Evolutionary conservation across 2,329 filamentous ascomycete species (phyloP).

Genomic region (Pyrenochaeta sp.): DNA sequence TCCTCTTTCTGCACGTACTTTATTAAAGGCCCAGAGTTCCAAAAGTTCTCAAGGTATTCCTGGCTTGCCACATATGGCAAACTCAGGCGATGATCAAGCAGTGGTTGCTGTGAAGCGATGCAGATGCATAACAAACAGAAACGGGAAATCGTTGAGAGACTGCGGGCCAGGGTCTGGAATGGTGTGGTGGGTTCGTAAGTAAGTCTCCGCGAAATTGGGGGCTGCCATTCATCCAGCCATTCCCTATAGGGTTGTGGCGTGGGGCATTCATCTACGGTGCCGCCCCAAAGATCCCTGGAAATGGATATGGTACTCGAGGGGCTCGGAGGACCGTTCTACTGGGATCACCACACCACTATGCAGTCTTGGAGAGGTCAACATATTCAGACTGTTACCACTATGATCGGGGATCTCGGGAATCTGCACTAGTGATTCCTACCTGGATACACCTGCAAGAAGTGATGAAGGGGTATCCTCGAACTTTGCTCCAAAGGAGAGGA

Average conservation of each 20-base stretch:
- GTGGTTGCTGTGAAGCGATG: conserved; percentile 4
- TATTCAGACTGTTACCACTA: conserved; percentile 13
- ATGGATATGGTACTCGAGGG: conserved; percentile 13
- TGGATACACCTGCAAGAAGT: conserved; percentile 6
- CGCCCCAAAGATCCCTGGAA: conserved; percentile 25
- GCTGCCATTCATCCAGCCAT: conserved; percentile 21
- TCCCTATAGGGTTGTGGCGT: conserved; percentile 17
- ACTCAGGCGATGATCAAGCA: background rate
- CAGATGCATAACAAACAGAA: conserved; percentile 23
- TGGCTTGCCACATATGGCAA: background rate
- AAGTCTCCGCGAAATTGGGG: conserved; percentile 9
- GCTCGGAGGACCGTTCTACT: conserved; percentile 23
- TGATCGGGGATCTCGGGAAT: conserved; percentile 25
- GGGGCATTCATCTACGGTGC: conserved; percentile 19
- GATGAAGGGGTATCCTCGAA: background rate
- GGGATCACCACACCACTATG: conserved; percentile 22
- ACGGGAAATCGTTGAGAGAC: conserved; percentile 23
- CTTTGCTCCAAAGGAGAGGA: background rate
- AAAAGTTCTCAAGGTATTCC: conserved; percentile 1
- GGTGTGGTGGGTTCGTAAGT: conserved; percentile 10
- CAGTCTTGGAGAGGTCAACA: conserved; percentile 14
- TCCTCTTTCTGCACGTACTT: background rate
- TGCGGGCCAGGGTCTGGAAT: conserved; percentile 10
- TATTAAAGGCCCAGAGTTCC: conserved; percentile 3
- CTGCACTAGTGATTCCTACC: conserved; percentile 4